These are phyloP conservation scores for Saccharomyces uvarum DNA, from an alignment of 1,139 yeast species.

Conservation along the genomic window DNA sequence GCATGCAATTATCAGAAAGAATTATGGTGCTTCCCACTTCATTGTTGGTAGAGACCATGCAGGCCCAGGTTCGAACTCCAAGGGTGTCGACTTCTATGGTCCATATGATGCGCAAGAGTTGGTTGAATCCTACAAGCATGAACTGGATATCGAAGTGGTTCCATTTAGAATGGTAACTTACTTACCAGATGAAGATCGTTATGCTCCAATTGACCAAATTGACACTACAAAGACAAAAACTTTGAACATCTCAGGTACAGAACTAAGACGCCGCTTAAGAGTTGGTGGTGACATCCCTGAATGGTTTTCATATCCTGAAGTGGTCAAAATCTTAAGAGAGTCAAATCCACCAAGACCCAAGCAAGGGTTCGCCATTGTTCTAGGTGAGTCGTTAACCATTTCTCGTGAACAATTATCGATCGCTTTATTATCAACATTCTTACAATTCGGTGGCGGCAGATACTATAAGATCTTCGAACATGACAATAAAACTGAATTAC, in stretches of 20 bases:
- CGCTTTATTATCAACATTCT: constrained; percentile 83
- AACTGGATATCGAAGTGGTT: constrained; percentile 80
- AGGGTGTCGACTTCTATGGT: constrained; percentile 92
- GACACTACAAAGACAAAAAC: constrained; percentile 67
- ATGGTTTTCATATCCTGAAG: constrained; percentile 97
- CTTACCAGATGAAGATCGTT: constrained; percentile 89
- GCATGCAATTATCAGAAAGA: constrained; percentile 96
- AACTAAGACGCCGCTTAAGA: constrained; percentile 78
- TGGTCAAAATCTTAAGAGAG: constrained; percentile 81
- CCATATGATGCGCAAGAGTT: constrained; percentile 94
- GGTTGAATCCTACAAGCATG: constrained; percentile 66
- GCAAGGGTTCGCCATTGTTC: constrained; percentile 76
- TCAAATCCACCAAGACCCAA: constrained; percentile 85
- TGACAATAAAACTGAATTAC: constrained; percentile 11
- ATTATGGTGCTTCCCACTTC: constrained; percentile 94
- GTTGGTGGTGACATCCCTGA: constrained; percentile 86
- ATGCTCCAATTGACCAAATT: constrained; percentile 90
- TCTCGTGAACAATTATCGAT: constrained; percentile 57
- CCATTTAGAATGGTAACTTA: constrained; percentile 97
- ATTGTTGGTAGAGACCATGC: constrained; percentile 98
- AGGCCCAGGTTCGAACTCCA: constrained; percentile 91
- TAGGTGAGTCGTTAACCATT: constrained; percentile 31
- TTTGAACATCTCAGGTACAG: constrained; percentile 90
- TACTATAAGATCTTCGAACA: constrained; percentile 58
- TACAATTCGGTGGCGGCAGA: constrained; percentile 83